These are phyloP conservation scores for Corynespora cassiicola DNA, from an alignment of 2,329 filamentous ascomycete species.

Conservation along the genomic window DNA sequence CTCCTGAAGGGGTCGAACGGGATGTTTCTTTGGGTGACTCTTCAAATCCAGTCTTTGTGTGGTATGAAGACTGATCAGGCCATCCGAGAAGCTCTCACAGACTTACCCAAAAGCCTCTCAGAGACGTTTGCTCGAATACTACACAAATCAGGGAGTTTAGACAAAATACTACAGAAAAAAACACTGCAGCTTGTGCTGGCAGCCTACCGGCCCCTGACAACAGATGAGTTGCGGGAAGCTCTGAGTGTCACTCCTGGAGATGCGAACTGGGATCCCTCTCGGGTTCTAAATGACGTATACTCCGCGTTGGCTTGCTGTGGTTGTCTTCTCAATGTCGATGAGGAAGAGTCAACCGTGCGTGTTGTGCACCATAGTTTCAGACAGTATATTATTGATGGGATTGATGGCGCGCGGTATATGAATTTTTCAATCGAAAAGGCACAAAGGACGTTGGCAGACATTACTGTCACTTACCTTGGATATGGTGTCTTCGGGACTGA, in stretches of 20 bases:
- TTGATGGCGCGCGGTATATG: neutral
- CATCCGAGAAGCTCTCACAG: slow-evolving; percentile 35
- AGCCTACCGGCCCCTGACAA: slow-evolving; percentile 37
- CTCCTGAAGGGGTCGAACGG: slow-evolving; percentile 25
- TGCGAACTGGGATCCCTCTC: slow-evolving; percentile 17
- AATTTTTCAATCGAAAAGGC: slow-evolving; percentile 8
- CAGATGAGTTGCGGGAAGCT: slow-evolving; percentile 47
- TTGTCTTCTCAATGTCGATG: slow-evolving; percentile 27
- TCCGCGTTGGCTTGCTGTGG: slow-evolving; percentile 27
- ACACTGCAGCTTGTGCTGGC: slow-evolving; percentile 41
- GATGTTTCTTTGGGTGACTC: slow-evolving; percentile 35
- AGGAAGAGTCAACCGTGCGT: slow-evolving; percentile 29
- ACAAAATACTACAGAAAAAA: slow-evolving; percentile 25
- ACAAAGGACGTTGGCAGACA: slow-evolving; percentile 19
- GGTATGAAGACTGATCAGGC: slow-evolving; percentile 42
- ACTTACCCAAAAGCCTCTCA: slow-evolving; percentile 23
- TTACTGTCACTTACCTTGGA: slow-evolving; percentile 26
- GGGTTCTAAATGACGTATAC: slow-evolving; percentile 20
- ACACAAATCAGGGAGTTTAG: slow-evolving; percentile 13
- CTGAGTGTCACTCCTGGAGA: slow-evolving; percentile 46
- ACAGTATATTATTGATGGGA: slow-evolving; percentile 19
- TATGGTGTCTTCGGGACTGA: slow-evolving; percentile 27
- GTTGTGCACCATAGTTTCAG: slow-evolving; percentile 27
- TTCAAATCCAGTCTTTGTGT: slow-evolving; percentile 36
- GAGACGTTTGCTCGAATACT: slow-evolving; percentile 28